Conservation (phyloP, 2,329 filamentous ascomycete species). For the Colletotrichum sidae region DNA sequence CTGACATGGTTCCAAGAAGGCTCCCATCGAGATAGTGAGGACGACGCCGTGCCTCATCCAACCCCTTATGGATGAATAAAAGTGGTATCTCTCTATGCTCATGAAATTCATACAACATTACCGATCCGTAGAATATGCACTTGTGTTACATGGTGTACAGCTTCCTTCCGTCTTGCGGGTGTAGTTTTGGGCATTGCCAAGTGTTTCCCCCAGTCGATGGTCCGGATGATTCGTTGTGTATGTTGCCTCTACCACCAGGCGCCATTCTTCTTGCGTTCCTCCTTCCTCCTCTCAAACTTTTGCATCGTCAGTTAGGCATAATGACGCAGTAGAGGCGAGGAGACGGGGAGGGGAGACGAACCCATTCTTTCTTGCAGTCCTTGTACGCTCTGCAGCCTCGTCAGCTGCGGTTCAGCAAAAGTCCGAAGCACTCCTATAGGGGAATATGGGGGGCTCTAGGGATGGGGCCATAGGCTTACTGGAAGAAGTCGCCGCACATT, state of each 20-base stretch:
- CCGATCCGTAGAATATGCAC: slow-evolving; percentile 15
- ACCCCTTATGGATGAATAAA: background rate
- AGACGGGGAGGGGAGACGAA: slow-evolving; percentile 53
- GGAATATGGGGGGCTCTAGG: background rate
- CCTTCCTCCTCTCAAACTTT: slow-evolving; percentile 45
- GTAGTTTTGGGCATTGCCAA: background rate
- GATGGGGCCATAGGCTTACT: slow-evolving; percentile 67
- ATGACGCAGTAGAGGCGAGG: background rate
- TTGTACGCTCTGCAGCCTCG: slow-evolving; percentile 78
- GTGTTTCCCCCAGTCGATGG: too few relatives aligned
- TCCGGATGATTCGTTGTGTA: too few relatives aligned
- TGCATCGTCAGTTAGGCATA: background rate
- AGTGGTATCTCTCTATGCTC: background rate
- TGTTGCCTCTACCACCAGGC: slow-evolving; percentile 35
- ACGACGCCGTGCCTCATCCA: background rate
- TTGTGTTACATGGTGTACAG: slow-evolving; percentile 30
- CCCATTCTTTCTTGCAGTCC: slow-evolving; percentile 96
- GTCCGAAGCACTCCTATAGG: too few relatives aligned
- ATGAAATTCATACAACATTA: slow-evolving; percentile 20
- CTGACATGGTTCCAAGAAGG: too few relatives aligned
- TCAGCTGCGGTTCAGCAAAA: background rate
- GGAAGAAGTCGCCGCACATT: slow-evolving; percentile 97
- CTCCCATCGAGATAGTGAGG: background rate
- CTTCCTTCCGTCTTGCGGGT: background rate
- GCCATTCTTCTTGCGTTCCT: slow-evolving; percentile 42